Conservation (phyloP, 2,329 filamentous ascomycete genomes). For the Apiospora saccharicola region DNA sequence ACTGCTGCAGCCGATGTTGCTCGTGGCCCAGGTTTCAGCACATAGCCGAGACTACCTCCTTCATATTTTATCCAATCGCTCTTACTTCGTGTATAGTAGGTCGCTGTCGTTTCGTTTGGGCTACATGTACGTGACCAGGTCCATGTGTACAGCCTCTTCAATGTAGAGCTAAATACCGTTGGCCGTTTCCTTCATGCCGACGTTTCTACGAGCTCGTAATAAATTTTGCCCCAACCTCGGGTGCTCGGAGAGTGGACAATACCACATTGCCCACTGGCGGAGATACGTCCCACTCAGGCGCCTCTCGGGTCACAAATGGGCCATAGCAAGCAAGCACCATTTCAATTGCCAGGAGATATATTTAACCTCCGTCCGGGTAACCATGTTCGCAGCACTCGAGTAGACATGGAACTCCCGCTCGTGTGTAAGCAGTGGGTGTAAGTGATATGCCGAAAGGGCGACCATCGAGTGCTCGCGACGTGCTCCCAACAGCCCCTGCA, state of each 20-base stretch:
- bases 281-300: not conserved
- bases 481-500: not conserved
- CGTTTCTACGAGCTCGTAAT: too few species aligned
- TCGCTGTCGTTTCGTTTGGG: not conserved
- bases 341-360: not conserved
- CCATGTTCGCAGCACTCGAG: not conserved
- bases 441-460: not conserved
- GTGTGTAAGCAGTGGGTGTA: not conserved
- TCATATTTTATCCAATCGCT: too few species aligned
- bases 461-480: not conserved
- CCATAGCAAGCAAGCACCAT: not conserved
- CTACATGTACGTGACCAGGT: not conserved
- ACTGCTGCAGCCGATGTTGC: not conserved
- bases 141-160: not conserved
- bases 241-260: not conserved
- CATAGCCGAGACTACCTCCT: not conserved
- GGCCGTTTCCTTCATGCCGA: not conserved
- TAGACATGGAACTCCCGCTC: not conserved
- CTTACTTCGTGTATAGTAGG: too few species aligned
- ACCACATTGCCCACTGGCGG: not conserved
- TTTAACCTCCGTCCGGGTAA: not conserved
- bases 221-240: not conserved
- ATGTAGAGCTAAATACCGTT: not conserved
- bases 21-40: not conserved
- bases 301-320: not conserved